Percentiles rank a stretch among this genome's conserved stretches.
Evolutionary conservation across 306 rosid genomes (phyloP).

Genomic region (Begonia fuchsioides): DNA sequence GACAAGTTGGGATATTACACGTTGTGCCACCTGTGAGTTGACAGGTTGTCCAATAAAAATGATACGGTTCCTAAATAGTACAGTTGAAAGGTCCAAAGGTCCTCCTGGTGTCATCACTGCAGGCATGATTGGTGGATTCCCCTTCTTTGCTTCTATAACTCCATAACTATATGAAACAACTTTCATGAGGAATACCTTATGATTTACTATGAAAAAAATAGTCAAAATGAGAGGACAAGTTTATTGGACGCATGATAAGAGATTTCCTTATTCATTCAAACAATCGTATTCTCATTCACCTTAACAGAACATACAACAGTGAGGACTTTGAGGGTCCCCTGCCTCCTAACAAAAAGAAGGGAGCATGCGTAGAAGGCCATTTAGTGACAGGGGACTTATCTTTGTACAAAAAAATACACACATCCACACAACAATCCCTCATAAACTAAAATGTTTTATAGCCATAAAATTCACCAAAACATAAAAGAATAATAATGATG

Average conservation of each 20-base stretch:
- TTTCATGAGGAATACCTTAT: not conserved
- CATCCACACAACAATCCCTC: too few relatives aligned
- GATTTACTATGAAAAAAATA: slow-evolving; percentile 1
- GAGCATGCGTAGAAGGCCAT: too few relatives aligned
- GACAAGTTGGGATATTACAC: slow-evolving; percentile 91
- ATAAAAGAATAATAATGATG: too few relatives aligned
- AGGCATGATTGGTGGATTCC: slow-evolving; percentile 80
- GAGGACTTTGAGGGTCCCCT: too few relatives aligned
- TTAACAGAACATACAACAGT: too few relatives aligned
- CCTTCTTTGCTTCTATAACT: slow-evolving; percentile 53
- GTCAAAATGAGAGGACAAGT: not conserved
- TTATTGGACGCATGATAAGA: not conserved
- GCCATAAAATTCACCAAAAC: too few relatives aligned
- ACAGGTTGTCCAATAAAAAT: slow-evolving; percentile 91
- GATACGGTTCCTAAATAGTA: slow-evolving; percentile 77
- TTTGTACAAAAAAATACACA: too few relatives aligned
- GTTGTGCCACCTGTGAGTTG: slow-evolving; percentile 73
- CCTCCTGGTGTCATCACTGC: slow-evolving; percentile 91
- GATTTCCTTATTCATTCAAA: too few relatives aligned
- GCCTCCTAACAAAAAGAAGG: too few relatives aligned
- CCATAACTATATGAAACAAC: slow-evolving; percentile 34
- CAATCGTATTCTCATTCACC: too few relatives aligned
- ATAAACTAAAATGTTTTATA: too few relatives aligned
- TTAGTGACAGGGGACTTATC: too few relatives aligned
- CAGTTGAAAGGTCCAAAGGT: slow-evolving; percentile 73